A percentile compares a stretch with the other conserved stretches of the same genome.
Evolutionary conservation across 164 flowering plant genomes (phyloP).

Genomic region (Macadamia integrifolia): DNA sequence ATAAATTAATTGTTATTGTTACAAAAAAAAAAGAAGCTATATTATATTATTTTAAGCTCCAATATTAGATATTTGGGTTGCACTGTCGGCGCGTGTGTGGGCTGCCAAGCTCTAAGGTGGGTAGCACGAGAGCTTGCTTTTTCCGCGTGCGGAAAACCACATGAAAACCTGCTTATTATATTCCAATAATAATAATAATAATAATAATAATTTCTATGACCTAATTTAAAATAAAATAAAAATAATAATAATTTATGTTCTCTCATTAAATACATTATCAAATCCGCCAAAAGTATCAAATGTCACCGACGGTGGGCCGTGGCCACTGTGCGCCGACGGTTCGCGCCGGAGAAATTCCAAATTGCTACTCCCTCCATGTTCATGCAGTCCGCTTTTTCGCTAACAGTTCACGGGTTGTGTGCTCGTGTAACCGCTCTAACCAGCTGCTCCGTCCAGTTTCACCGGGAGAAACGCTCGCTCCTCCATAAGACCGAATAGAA

Average conservation of each 20-base stretch:
- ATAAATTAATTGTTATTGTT: too few species aligned
- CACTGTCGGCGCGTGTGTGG: background rate
- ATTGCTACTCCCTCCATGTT: slow-evolving; percentile 1
- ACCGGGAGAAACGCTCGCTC: too few species aligned
- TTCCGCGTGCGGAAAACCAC: slow-evolving; percentile 52
- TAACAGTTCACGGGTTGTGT: too few species aligned
- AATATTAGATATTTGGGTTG: too few species aligned
- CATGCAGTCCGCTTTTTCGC: background rate
- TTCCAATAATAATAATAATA: background rate
- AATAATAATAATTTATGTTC: background rate
- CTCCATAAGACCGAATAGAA: too few species aligned
- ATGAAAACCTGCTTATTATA: slow-evolving; percentile 11
- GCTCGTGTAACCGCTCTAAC: too few species aligned
- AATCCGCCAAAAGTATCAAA: background rate
- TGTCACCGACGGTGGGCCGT: slow-evolving; percentile 6
- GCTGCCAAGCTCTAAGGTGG: slow-evolving; percentile 19
- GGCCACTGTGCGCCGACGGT: slow-evolving; percentile 12
- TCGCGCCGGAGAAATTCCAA: slow-evolving; percentile 20
- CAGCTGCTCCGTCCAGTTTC: too few species aligned
- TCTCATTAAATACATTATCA: background rate
- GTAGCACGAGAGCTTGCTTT: slow-evolving; percentile 50
- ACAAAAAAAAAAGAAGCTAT: too few species aligned
- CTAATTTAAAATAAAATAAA: background rate
- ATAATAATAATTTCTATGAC: background rate
- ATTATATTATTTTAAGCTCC: too few species aligned